Conservation (phyloP, 1,139 yeast genomes). For the Sugiyamaella castrensis region DNA sequence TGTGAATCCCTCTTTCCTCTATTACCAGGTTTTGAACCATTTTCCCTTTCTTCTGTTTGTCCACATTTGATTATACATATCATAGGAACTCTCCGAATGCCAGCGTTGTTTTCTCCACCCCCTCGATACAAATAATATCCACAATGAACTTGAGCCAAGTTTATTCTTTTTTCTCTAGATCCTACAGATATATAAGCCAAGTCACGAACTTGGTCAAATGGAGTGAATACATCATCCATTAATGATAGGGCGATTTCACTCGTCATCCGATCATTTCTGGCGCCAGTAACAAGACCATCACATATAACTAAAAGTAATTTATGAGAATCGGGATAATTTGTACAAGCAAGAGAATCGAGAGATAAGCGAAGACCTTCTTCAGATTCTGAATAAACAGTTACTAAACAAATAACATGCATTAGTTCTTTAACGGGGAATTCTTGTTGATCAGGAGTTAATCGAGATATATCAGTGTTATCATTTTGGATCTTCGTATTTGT, state of each 20-base stretch:
- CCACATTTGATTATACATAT: constrained; percentile 37
- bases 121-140: constrained; percentile 47
- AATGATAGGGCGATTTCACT: constrained; percentile 36
- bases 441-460: no score
- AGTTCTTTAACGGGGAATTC: neutral
- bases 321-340: constrained; percentile 32
- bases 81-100: constrained; percentile 48
- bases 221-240: constrained; percentile 59
- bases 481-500: neutral
- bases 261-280: constrained; percentile 27
- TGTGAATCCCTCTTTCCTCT: constrained; percentile 42
- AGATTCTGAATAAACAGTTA: constrained; percentile 38
- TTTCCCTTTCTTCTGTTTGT: constrained; percentile 42
- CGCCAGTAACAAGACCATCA: constrained; percentile 36
- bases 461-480: neutral
- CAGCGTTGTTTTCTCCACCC: neutral
- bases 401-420: constrained; percentile 48
- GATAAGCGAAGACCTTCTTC: constrained; percentile 33
- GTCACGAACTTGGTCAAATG: constrained; percentile 26
- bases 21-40: constrained; percentile 36
- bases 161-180: constrained; percentile 32
- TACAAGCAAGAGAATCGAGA: constrained; percentile 33
- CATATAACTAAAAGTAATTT: constrained; percentile 35
- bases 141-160: constrained; percentile 34
- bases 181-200: constrained; percentile 35